Evolutionary conservation across 31 red algal genomes (phyloP).

Genomic region (Asparagopsis taxiformis): DNA sequence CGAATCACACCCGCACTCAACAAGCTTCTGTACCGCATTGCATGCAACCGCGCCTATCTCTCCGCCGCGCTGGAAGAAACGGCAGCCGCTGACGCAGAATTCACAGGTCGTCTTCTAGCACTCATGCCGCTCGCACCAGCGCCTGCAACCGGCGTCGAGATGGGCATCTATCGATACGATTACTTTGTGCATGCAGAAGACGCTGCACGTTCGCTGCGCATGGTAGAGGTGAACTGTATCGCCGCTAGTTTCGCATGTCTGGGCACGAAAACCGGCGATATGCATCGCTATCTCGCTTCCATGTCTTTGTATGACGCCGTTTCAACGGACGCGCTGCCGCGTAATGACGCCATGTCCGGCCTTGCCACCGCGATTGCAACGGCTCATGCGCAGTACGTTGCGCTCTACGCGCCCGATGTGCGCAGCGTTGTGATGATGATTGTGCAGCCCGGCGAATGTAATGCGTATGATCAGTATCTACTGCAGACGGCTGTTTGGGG

Average conservation of each 20-base stretch:
- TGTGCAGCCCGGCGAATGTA: constrained; percentile 85
- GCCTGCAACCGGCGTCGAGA: constrained; percentile 5
- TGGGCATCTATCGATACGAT: constrained; percentile 50
- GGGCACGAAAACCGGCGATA: constrained; percentile 18
- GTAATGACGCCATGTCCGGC: constrained; percentile 41
- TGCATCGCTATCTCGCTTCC: constrained; percentile 27
- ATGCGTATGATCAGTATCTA: constrained; percentile 84
- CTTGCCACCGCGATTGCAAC: constrained; percentile 62
- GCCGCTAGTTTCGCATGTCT: constrained; percentile 84
- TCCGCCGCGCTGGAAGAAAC: constrained; percentile 18
- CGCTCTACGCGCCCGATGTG: not conserved
- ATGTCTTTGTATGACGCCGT: not conserved
- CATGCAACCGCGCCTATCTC: constrained; percentile 30
- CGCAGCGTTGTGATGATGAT: constrained; percentile 53
- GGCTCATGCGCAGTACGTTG: constrained; percentile 53
- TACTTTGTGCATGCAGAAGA: constrained; percentile 53
- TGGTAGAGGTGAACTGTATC: constrained; percentile 96
- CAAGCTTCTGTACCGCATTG: constrained; percentile 32
- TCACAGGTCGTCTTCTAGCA: constrained; percentile 24
- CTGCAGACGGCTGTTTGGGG: constrained; percentile 55
- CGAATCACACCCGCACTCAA: constrained; percentile 59
- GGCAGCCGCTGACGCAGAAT: constrained; percentile 9
- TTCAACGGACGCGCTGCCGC: constrained; percentile 31
- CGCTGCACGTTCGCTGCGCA: constrained; percentile 6
- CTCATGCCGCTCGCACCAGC: not conserved